Percentiles rank a stretch among this genome's conserved stretches.
phyloP scores from a whole-genome alignment of 768 basidiomycete species.

The Sporobolomyces pararoseus region DNA sequence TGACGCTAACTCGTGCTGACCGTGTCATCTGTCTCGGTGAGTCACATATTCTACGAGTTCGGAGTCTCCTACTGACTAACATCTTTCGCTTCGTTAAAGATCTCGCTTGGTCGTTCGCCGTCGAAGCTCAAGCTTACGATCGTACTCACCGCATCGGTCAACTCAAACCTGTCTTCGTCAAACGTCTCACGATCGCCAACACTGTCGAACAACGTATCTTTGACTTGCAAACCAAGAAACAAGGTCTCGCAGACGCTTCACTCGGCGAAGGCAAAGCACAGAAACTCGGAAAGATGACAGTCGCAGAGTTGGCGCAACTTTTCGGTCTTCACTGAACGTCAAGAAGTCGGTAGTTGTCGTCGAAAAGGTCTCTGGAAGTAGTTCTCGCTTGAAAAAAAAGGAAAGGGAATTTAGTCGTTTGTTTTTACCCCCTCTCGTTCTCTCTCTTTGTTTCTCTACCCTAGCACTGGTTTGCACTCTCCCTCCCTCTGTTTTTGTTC shows the following conservation, averaged over 20 bases:
- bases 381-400: not conserved
- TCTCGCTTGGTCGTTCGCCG: slow-evolving; percentile 51
- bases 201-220: slow-evolving; percentile 61
- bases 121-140: slow-evolving; percentile 49
- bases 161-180: slow-evolving; percentile 25
- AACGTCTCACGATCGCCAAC: slow-evolving; percentile 49
- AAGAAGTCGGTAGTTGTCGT: not conserved
- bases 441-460: not conserved
- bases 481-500: not conserved
- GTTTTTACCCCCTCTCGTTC: not conserved
- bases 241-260: slow-evolving; percentile 46
- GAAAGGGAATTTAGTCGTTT: not conserved
- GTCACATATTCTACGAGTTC: not conserved
- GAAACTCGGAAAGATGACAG: slow-evolving; percentile 33
- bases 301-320: slow-evolving; percentile 22
- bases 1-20: slow-evolving; percentile 58
- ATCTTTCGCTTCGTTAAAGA: slow-evolving; percentile 31
- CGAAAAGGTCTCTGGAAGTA: no score
- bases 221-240: slow-evolving; percentile 61
- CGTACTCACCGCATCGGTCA: slow-evolving; percentile 52
- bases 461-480: not conserved
- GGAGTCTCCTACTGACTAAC: no score
- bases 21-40: slow-evolving; percentile 72
- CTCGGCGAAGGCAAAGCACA: slow-evolving; percentile 33
- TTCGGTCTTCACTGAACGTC: slow-evolving; percentile 5